Evolutionary conservation across 2,329 filamentous ascomycete genomes (phyloP), one percentile per base, ranked within the genome.

Genomic region (Talaromyces sp.): DNA sequence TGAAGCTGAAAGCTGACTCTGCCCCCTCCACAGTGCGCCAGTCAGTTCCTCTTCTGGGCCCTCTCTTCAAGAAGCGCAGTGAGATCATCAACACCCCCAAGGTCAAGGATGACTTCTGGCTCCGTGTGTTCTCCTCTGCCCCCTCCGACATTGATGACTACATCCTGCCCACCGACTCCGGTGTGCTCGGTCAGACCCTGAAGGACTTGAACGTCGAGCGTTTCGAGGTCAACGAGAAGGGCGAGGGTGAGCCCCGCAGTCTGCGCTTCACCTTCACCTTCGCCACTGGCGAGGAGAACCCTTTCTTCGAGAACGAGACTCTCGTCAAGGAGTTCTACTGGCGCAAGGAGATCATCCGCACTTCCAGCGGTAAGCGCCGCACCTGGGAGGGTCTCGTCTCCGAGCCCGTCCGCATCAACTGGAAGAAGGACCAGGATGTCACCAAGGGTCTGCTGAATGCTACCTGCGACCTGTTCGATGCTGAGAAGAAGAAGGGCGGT

Each of bases 261-360:
- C 72, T 97, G 64, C 78, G 82, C 55, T 84, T 96, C 78, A 86
- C 78, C 57, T 91, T 94, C 68, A 86, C 89, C 65, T 96, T 96
- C 74, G 76, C 75, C 54, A 65, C 63, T 27, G 65, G 64, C 45
- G 70, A 73, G 27, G 82, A 86, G 58, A 97, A 97, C 75, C 86
- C 91, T 45, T 86, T 87, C 77, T 96, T 97, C 66, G 82, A 86
- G 69, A 82, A 96, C 76, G 80, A 77, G 49, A 82, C 86, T 49
- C 76, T 97, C 44, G 89, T 93, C 77, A 97, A 97, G 86, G 90
- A 89, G 70, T 96, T 97, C 76, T 93, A 87, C 83, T 91, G 87
- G 81, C 86, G 92, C 61, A 82, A 82, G 70, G 79, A 73, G 53
- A 57, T 72, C 42, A 56, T 82, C 55, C 82, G 80, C 52, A 68